phyloP scores from a whole-genome alignment of 257 asterid genomes.

The Przewalskia tangutica region DNA sequence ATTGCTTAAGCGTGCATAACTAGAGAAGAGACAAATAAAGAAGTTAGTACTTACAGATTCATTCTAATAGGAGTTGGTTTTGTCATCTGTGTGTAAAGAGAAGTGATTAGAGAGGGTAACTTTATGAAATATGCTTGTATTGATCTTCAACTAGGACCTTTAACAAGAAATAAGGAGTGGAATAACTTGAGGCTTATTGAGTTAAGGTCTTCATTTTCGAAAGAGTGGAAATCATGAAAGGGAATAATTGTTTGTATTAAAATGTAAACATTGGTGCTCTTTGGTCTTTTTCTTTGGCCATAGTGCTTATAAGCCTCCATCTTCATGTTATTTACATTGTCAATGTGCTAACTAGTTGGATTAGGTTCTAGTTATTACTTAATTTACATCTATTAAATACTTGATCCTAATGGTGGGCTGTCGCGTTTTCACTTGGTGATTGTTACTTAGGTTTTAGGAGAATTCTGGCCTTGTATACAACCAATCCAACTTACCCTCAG shows the following conservation, averaged over 20 bases:
- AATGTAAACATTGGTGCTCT: background rate
- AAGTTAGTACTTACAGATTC: too few relatives aligned
- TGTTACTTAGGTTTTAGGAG: background rate
- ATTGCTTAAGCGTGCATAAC: background rate
- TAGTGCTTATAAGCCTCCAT: background rate
- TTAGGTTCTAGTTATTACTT: background rate
- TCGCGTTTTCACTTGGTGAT: background rate
- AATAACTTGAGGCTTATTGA: background rate
- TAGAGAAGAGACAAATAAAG: background rate
- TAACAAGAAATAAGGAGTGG: background rate
- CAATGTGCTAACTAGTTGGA: background rate
- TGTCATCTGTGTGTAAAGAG: background rate
- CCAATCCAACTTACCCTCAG: background rate
- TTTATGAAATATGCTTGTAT: background rate
- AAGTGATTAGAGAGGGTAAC: background rate
- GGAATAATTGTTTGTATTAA: background rate
- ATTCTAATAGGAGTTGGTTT: background rate
- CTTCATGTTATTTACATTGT: background rate
- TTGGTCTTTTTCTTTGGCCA: background rate
- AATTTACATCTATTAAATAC: background rate
- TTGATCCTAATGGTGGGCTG: background rate
- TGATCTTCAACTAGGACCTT: background rate
- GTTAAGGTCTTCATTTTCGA: background rate
- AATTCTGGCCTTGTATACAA: background rate
- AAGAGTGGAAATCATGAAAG: background rate